Percentiles rank a stretch among this genome's conserved stretches.
Evolutionary conservation across 2,329 filamentous ascomycete species (phyloP).

Genomic region (Pseudogymnoascus sp.): DNA sequence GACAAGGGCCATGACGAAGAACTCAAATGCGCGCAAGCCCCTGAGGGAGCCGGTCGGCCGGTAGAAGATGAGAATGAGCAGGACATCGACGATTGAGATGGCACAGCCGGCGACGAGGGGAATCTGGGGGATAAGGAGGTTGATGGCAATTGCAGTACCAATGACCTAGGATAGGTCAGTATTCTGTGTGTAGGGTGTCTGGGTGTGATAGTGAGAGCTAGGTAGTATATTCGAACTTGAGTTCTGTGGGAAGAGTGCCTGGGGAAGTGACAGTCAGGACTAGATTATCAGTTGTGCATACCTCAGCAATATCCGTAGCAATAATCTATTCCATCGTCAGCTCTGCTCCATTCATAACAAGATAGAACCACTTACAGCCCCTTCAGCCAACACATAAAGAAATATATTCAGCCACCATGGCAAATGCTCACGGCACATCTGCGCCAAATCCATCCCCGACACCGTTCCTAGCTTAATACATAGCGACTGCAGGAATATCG

Average conservation of each 20-base stretch:
- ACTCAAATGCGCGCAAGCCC: slow-evolving; percentile 54
- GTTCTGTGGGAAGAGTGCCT: neutral
- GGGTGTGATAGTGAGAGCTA: neutral
- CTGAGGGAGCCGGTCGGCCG: slow-evolving; percentile 49
- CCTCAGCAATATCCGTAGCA: slow-evolving; percentile 45
- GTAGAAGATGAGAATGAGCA: slow-evolving; percentile 61
- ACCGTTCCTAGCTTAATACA: slow-evolving; percentile 43
- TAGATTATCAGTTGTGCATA: slow-evolving; percentile 9
- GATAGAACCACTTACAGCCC: slow-evolving; percentile 23
- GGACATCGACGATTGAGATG: slow-evolving; percentile 59
- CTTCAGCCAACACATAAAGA: slow-evolving; percentile 44
- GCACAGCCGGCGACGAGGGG: slow-evolving; percentile 61
- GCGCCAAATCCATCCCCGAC: slow-evolving; percentile 41
- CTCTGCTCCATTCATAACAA: neutral
- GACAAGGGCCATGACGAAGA: slow-evolving; percentile 54
- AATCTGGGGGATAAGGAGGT: slow-evolving; percentile 53
- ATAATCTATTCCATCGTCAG: slow-evolving; percentile 30
- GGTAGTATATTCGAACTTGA: slow-evolving; percentile 5
- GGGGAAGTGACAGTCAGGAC: neutral
- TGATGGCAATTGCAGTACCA: slow-evolving; percentile 61
- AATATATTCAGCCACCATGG: slow-evolving; percentile 42
- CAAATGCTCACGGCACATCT: slow-evolving; percentile 42
- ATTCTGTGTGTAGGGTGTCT: neutral
- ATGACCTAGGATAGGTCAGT: slow-evolving; percentile 42
- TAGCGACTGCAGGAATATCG: slow-evolving; percentile 48